phyloP scores from a whole-genome alignment of 805 yeast species.

The Candida sithepensis region DNA sequence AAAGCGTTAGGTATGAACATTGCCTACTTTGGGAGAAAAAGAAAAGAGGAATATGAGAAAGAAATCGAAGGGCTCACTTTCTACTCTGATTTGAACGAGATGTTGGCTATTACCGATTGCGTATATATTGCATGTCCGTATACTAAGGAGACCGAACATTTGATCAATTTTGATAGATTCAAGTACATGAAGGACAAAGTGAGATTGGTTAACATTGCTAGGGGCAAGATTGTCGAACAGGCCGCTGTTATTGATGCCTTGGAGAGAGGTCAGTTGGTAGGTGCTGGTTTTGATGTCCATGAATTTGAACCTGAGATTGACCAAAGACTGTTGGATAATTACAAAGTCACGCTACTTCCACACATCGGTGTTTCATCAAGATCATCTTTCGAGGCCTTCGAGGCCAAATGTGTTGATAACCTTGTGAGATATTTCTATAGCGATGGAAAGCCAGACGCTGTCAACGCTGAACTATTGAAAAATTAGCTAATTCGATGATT shows the following conservation, averaged over 20 bases:
- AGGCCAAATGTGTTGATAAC: conserved; percentile 35
- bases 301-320: conserved; percentile 39
- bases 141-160: conserved; percentile 35
- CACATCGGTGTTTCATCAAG: conserved; percentile 36
- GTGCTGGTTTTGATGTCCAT: conserved; percentile 42
- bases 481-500: too few relatives aligned
- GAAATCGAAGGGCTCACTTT: conserved; percentile 31
- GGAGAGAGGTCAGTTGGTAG: conserved; percentile 38
- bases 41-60: conserved; percentile 29
- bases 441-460: conserved; percentile 28
- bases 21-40: conserved; percentile 37
- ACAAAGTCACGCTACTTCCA: conserved; percentile 35
- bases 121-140: conserved; percentile 38
- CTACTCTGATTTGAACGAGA: conserved; percentile 23
- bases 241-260: conserved; percentile 37
- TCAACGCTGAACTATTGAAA: conserved; percentile 21
- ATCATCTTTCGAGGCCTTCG: conserved; percentile 36
- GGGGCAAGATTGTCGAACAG: conserved; percentile 40
- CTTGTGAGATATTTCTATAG: conserved; percentile 35
- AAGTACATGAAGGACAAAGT: conserved; percentile 27
- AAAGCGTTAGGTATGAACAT: conserved; percentile 42
- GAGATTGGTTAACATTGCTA: conserved; percentile 35
- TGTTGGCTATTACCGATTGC: conserved; percentile 29
- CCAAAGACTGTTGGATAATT: conserved; percentile 31
- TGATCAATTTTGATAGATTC: conserved; percentile 32